A percentile compares a stretch with the other conserved stretches of the same genome.
These are phyloP conservation scores for Umbelopsis ramanniana DNA, from an alignment of 192 early-diverging fungal species.

Conservation along the genomic window DNA sequence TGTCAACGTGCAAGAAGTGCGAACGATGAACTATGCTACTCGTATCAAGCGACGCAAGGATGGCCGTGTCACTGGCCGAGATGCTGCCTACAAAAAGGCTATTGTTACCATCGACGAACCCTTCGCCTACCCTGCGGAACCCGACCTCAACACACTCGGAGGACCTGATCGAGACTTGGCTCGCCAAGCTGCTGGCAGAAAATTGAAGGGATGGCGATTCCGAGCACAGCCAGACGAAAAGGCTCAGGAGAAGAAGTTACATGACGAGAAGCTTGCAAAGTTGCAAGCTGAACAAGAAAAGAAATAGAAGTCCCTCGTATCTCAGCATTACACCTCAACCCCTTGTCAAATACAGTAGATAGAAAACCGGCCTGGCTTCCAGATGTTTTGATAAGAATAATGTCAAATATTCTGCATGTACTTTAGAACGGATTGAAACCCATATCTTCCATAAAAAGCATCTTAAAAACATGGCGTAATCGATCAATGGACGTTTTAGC, in stretches of 20 bases:
- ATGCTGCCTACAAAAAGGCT: slow-evolving; percentile 61
- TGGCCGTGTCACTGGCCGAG: slow-evolving; percentile 36
- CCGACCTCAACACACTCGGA: slow-evolving; percentile 47
- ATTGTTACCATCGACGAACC: slow-evolving; percentile 57
- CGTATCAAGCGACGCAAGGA: slow-evolving; percentile 41
- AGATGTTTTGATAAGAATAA: too few species aligned
- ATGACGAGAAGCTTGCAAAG: slow-evolving; percentile 32
- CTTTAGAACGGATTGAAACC: too few species aligned
- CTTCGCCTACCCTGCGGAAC: slow-evolving; percentile 53
- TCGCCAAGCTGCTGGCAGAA: slow-evolving; percentile 46
- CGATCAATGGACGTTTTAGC: too few species aligned
- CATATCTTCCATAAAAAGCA: too few species aligned
- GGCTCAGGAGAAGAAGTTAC: slow-evolving; percentile 43
- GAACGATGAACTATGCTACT: slow-evolving; percentile 88
- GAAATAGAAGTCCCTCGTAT: slow-evolving; percentile 16
- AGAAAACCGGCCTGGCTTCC: background rate
- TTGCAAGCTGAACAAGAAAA: slow-evolving; percentile 44
- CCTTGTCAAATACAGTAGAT: slow-evolving; percentile 14
- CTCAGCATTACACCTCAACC: background rate
- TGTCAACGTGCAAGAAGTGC: slow-evolving; percentile 80
- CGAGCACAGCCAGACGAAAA: slow-evolving; percentile 45
- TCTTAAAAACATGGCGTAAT: too few species aligned
- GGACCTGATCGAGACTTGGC: slow-evolving; percentile 46
- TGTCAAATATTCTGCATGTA: too few species aligned
- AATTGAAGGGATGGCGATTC: slow-evolving; percentile 60